Base-by-base conservation (phyloP, 2,329 filamentous ascomycete genomes). In the Arthrobotrys iridis region DNA sequence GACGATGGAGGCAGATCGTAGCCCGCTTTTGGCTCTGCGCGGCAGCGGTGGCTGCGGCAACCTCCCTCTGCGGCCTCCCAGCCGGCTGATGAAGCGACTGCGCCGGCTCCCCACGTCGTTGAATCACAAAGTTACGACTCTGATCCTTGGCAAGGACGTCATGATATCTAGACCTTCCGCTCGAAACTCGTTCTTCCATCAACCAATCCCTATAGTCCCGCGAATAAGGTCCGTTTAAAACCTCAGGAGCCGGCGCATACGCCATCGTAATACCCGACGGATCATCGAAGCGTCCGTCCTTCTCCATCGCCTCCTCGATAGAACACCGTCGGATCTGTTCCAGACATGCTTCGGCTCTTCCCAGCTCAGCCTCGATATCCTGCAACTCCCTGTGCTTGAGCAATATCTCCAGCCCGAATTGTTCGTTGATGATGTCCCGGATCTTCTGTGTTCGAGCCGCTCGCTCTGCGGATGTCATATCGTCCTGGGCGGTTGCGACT, bases 181-280 rank as follows among this genome's bases (percentile, higher is more conserved):
- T 18, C 5, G 41, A 8, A 43, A 68, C 48, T 24, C 71, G 58
- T 40, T 68, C 71, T 28, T 75, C 71, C 63, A 58, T 89, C 78
- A 99, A 88, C 95, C 95, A 99, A 85, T 92, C 93, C 81, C 93
- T 90, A 83, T 97, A 97, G 84, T 98, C 95, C 79, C 93, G 90
- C 75, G 93, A 90, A 83, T 98, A 98, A 1, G 95, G 93, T 8
- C 95, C 95, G 79, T 97, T 92, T 13, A 89, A 89, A 67, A 97
- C 92, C 78, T 94, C 94, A 85, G 93, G 97, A 2, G 95, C 91
- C 46, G 95, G 88, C 37, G 93, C 92, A 63, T 78, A 79, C 35
- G 77, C 76, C 64, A 76, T 41, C 40, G 75, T 48, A n/a, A 50
- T 45, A 10, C 46, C 48, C 2, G 33, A 37, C 18, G 71, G 63